Conservation (phyloP, 2,329 filamentous ascomycete species). For the Aureobasidium sp. region DNA sequence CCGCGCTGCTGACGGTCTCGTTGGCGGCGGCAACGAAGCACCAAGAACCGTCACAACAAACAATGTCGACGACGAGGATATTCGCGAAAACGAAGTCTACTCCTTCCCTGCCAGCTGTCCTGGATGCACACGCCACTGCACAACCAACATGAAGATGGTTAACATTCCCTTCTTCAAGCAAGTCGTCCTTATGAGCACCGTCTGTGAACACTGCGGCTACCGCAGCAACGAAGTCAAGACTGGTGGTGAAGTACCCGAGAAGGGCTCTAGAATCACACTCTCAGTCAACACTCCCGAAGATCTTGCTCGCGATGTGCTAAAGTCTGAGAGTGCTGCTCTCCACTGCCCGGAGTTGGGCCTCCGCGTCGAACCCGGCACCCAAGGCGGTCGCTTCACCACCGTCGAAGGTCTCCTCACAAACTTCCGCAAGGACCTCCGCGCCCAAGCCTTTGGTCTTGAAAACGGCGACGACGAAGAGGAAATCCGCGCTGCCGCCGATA, state of each 20-base stretch:
- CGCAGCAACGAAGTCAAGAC: constrained; percentile 97
- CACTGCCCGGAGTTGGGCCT: constrained; percentile 82
- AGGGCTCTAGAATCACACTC: constrained; percentile 77
- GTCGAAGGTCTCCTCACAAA: constrained; percentile 90
- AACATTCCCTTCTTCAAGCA: constrained; percentile 98
- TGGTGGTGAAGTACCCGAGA: constrained; percentile 80
- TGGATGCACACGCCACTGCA: constrained; percentile 77
- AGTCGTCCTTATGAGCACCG: constrained; percentile 90
- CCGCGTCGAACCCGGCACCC: constrained; percentile 82
- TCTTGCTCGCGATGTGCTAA: constrained; percentile 86
- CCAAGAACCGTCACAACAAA: constrained; percentile 22
- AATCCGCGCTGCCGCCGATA: constrained; percentile 62
- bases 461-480: constrained; percentile 40
- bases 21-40: constrained; percentile 19
- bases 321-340: constrained; percentile 85
- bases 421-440: constrained; percentile 80
- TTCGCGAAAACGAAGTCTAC: constrained; percentile 88
- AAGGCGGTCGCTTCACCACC: constrained; percentile 94
- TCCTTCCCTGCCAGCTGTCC: constrained; percentile 87
- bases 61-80: constrained; percentile 51
- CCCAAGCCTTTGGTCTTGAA: constrained; percentile 75
- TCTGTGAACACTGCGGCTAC: constrained; percentile 83
- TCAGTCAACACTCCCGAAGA: constrained; percentile 63
- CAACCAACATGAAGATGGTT: constrained; percentile 97
- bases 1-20: constrained; percentile 31